Percentiles rank a stretch among this genome's conserved stretches.
phyloP scores from a whole-genome alignment of 306 rosid genomes.

The Quercus parvula region DNA sequence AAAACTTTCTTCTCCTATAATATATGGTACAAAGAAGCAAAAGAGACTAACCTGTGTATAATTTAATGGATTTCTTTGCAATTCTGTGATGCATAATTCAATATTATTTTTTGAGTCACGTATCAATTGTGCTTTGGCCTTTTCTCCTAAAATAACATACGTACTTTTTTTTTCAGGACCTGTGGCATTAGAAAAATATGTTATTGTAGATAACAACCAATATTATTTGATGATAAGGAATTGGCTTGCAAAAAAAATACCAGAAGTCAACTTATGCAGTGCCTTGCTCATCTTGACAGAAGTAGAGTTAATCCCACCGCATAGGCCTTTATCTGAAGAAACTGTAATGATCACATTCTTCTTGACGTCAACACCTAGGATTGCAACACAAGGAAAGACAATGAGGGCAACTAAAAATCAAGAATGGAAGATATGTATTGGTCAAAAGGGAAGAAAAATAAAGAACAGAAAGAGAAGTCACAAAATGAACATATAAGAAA shows the following conservation, averaged over 20 bases:
- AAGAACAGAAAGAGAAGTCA: neutral
- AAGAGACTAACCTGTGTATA: constrained; percentile 68
- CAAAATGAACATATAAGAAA: neutral
- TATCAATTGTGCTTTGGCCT: constrained; percentile 82
- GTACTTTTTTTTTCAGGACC: constrained; percentile 84
- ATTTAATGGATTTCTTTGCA: constrained; percentile 90
- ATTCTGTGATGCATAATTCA: constrained; percentile 55
- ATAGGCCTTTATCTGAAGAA: constrained; percentile 97
- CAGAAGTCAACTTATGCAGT: constrained; percentile 56
- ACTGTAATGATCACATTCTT: constrained; percentile 75
- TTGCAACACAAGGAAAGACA: constrained; percentile 15
- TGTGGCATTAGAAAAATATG: constrained; percentile 12
- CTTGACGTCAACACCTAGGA: constrained; percentile 67
- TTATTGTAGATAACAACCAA: neutral
- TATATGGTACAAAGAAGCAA: neutral
- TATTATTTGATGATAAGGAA: constrained; percentile 7
- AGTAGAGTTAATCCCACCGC: constrained; percentile 98
- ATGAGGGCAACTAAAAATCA: constrained; percentile 16
- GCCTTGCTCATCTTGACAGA: constrained; percentile 93
- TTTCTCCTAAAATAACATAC: constrained; percentile 90
- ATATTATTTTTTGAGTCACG: constrained; percentile 89
- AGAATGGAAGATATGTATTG: neutral
- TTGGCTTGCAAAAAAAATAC: constrained; percentile 40
- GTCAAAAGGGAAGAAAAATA: neutral
- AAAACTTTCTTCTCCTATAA: neutral